Evolutionary conservation across 768 basidiomycete genomes (phyloP).

Genomic region (Tubosaeta sp.): DNA sequence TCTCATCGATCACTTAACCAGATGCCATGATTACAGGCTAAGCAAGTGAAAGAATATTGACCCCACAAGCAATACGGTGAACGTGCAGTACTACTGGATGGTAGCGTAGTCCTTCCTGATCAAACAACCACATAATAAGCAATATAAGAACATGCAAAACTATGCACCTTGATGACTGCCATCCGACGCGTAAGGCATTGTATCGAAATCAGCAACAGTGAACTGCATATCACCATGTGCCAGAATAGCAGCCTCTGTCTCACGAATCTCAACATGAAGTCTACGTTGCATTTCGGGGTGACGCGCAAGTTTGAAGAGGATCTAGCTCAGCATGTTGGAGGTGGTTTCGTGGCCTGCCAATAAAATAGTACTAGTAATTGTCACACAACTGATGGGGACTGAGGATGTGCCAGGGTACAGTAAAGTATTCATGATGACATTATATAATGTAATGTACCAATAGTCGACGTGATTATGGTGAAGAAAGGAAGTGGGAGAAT

Average conservation of each 20-base stretch:
- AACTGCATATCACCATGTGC: conserved; percentile 4
- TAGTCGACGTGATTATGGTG: too few species aligned
- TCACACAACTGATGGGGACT: too few species aligned
- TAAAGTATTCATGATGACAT: too few species aligned
- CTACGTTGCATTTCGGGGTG: conserved; percentile 54
- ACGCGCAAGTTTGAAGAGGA: conserved; percentile 49
- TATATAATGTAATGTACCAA: too few species aligned
- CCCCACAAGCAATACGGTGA: conserved; percentile 46
- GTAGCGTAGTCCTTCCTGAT: conserved; percentile 37
- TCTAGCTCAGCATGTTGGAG: conserved; percentile 40
- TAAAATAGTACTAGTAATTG: conserved; percentile 42
- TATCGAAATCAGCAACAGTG: conserved; percentile 41
- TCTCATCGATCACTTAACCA: conserved; percentile 39
- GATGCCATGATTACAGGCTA: neutral
- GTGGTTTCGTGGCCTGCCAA: conserved; percentile 50
- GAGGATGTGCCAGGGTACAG: too few species aligned
- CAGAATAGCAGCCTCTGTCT: neutral
- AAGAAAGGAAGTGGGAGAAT: too few species aligned
- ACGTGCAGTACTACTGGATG: conserved; percentile 51
- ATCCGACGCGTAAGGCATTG: conserved; percentile 43
- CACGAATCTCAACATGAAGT: conserved; percentile 40
- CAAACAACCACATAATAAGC: neutral
- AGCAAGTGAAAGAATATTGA: conserved; percentile 36
- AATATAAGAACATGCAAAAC: neutral
- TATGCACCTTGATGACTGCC: conserved; percentile 28